These are phyloP conservation scores for Sophora flavescens DNA, from an alignment of 306 rosid genomes.

Conservation along the genomic window DNA sequence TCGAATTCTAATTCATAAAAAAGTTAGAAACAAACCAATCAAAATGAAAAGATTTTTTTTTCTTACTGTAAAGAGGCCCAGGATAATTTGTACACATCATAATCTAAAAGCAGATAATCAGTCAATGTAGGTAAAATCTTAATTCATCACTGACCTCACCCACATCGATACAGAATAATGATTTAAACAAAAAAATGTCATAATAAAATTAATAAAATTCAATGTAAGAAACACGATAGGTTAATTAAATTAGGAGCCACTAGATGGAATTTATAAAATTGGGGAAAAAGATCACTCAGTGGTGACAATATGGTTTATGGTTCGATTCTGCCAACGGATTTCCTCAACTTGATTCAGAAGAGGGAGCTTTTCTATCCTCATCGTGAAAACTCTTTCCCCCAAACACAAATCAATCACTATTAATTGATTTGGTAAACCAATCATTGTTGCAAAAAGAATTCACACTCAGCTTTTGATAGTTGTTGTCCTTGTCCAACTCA, in stretches of 20 bases:
- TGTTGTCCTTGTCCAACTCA: too few relatives aligned
- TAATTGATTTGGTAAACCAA: too few relatives aligned
- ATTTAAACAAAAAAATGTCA: background rate
- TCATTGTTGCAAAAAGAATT: too few relatives aligned
- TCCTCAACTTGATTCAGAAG: constrained; percentile 69
- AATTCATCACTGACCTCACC: constrained; percentile 23
- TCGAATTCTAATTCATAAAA: too few relatives aligned
- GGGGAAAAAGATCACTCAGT: constrained; percentile 51
- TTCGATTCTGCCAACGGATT: constrained; percentile 66
- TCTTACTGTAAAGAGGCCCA: constrained; percentile 22
- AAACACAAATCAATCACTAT: too few relatives aligned
- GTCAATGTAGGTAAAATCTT: constrained; percentile 34
- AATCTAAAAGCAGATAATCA: constrained; percentile 36
- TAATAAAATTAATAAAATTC: background rate
- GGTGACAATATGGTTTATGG: constrained; percentile 54
- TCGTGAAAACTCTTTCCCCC: constrained; percentile 57
- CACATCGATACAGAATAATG: background rate
- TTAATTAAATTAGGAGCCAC: background rate
- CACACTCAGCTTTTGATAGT: too few relatives aligned
- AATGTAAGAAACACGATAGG: background rate
- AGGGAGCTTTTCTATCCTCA: constrained; percentile 70
- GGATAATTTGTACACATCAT: constrained; percentile 23
- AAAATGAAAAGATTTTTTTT: too few relatives aligned
- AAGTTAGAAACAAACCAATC: too few relatives aligned
- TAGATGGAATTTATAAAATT: background rate